phyloP scores from a whole-genome alignment of 768 basidiomycete species.

The Rhodocollybia butyracea region DNA sequence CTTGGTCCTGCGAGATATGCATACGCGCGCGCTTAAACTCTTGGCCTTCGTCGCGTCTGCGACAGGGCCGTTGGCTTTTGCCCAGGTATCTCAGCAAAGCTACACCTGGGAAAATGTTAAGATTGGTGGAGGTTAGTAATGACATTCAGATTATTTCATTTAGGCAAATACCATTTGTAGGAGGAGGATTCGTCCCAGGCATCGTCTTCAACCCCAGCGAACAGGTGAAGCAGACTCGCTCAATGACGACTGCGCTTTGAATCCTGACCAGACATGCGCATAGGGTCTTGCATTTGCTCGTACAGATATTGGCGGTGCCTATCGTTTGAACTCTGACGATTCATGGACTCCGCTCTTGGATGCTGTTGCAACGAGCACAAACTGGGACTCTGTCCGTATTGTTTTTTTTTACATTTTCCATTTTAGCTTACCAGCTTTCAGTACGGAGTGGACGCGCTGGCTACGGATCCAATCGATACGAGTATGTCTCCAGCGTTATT shows the following conservation, averaged over 20 bases:
- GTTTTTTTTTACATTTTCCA: no score
- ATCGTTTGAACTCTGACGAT: constrained; percentile 57
- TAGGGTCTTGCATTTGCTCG: constrained; percentile 63
- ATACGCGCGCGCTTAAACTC: constrained; percentile 12
- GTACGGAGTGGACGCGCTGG: constrained; percentile 60
- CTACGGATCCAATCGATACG: constrained; percentile 54
- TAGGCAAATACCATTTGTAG: no score
- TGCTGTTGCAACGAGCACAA: constrained; percentile 36
- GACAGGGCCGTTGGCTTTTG: constrained; percentile 27
- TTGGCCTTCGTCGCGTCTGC: constrained; percentile 25
- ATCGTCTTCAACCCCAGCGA: constrained; percentile 61
- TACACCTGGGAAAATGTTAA: constrained; percentile 68
- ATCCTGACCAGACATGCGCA: not conserved
- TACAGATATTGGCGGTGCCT: constrained; percentile 66
- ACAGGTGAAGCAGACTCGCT: constrained; percentile 26
- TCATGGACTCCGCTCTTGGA: constrained; percentile 64
- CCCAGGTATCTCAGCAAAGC: constrained; percentile 43
- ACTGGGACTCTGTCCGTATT: no score
- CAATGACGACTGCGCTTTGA: not conserved
- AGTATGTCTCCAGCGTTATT: not conserved
- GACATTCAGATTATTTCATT: no score
- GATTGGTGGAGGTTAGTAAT: constrained; percentile 33
- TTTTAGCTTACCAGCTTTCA: no score
- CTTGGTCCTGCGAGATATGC: not conserved
- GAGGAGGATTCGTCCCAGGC: constrained; percentile 47